phyloP scores from a whole-genome alignment of 1,139 yeast species.

The Yamadazyma oceani region DNA sequence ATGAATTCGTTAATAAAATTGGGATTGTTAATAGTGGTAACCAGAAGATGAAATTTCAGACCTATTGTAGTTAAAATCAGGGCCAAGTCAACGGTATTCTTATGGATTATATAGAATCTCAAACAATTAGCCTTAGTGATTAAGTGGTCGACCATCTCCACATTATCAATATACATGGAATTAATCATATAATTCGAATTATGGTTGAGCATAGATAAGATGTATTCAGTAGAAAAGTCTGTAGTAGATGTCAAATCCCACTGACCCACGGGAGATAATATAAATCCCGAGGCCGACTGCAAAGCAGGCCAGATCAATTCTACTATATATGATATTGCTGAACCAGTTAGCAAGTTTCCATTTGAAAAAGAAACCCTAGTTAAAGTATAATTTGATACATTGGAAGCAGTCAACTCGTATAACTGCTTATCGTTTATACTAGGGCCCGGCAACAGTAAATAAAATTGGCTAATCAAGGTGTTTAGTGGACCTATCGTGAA shows the following conservation, averaged over 20 bases:
- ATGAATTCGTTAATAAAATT: constrained; percentile 20
- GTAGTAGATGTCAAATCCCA: constrained; percentile 8
- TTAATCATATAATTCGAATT: constrained; percentile 21
- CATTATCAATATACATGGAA: constrained; percentile 38
- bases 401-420: constrained; percentile 3
- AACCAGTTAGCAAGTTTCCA: constrained; percentile 20
- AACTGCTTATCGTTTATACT: constrained; percentile 4
- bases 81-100: background rate
- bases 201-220: constrained; percentile 23
- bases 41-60: background rate
- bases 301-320: no score
- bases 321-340: constrained; percentile 15
- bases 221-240: constrained; percentile 6
- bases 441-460: background rate
- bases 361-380: constrained; percentile 8
- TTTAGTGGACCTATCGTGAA: constrained; percentile 21
- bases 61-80: background rate
- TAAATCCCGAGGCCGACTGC: no score
- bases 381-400: constrained; percentile 4
- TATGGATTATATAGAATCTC: constrained; percentile 33
- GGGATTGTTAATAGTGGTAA: constrained; percentile 1
- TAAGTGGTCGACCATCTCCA: constrained; percentile 49
- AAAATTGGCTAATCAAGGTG: constrained; percentile 1
- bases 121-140: constrained; percentile 46
- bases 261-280: constrained; percentile 11